phyloP scores from a whole-genome alignment of 805 yeast species.

The Starmerella apicola region DNA sequence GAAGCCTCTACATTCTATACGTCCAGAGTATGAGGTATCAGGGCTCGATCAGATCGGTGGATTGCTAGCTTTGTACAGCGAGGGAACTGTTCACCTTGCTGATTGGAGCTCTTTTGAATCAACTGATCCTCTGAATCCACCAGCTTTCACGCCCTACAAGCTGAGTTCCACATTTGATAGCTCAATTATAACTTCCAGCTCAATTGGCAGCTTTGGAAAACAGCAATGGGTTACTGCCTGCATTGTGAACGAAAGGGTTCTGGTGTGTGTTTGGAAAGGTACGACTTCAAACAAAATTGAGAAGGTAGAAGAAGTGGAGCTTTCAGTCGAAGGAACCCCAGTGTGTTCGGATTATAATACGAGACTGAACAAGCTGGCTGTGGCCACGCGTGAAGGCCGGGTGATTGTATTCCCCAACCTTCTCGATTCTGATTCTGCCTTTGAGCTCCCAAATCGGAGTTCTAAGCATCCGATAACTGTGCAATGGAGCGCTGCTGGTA shows the following conservation, averaged over 20 bases:
- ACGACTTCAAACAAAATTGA: neutral
- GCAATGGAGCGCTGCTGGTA: slow-evolving; percentile 31
- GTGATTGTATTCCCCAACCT: slow-evolving; percentile 2
- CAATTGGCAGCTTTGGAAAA: neutral
- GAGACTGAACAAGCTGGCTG: slow-evolving; percentile 32
- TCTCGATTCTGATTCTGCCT: neutral
- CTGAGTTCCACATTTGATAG: neutral
- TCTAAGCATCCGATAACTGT: slow-evolving; percentile 17
- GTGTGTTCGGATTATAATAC: slow-evolving; percentile 30
- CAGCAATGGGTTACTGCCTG: slow-evolving; percentile 4
- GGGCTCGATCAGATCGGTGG: slow-evolving; percentile 10
- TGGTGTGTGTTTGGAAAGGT: neutral
- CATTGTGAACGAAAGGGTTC: neutral
- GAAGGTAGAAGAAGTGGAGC: neutral
- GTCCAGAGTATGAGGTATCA: slow-evolving; percentile 6
- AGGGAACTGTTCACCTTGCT: slow-evolving; percentile 6
- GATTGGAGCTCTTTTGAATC: slow-evolving; percentile 21
- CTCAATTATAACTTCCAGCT: neutral
- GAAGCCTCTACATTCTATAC: slow-evolving; percentile 18
- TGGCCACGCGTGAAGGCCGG: slow-evolving; percentile 21
- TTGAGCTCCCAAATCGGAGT: slow-evolving; percentile 9
- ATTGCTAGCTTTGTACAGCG: slow-evolving; percentile 9
- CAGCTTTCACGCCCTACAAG: neutral
- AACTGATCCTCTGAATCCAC: slow-evolving; percentile 24
- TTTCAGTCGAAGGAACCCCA: neutral